A percentile compares a stretch with the other conserved stretches of the same genome.
Conservation (phyloP, 2,329 filamentous ascomycete species). For the Trichoderma lentiforme region DNA sequence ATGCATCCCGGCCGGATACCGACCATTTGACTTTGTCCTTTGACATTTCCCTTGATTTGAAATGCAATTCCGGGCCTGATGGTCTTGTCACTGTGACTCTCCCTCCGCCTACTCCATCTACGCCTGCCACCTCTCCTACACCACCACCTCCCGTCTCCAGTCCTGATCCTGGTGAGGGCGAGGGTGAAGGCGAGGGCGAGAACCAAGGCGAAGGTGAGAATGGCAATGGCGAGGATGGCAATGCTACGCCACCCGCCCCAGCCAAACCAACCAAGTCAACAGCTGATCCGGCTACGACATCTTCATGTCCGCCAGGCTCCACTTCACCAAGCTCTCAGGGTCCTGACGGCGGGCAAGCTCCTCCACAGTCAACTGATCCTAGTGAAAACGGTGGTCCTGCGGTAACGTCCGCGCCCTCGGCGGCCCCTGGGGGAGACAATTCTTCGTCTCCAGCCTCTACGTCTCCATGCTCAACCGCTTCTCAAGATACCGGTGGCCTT, state of each 20-base stretch:
- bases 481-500: background rate
- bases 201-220: background rate
- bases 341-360: background rate
- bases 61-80: constrained; percentile 32
- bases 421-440: background rate
- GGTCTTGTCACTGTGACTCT: constrained; percentile 28
- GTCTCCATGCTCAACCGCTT: background rate
- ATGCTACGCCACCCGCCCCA: background rate
- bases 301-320: background rate
- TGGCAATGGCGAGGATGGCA: background rate
- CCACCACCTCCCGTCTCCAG: background rate
- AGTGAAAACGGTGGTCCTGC: background rate
- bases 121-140: background rate
- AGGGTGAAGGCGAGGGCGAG: background rate
- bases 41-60: constrained; percentile 27
- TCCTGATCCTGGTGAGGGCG: background rate
- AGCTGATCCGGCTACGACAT: background rate
- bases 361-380: background rate
- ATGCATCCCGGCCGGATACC: background rate
- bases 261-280: background rate
- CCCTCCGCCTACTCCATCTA: background rate
- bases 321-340: background rate
- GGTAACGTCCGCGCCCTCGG: background rate
- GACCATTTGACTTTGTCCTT: constrained; percentile 19
- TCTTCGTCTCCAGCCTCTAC: background rate